Conservation (phyloP, 371 early-diverging fungal species). For the Mucor mucedo region DNA sequence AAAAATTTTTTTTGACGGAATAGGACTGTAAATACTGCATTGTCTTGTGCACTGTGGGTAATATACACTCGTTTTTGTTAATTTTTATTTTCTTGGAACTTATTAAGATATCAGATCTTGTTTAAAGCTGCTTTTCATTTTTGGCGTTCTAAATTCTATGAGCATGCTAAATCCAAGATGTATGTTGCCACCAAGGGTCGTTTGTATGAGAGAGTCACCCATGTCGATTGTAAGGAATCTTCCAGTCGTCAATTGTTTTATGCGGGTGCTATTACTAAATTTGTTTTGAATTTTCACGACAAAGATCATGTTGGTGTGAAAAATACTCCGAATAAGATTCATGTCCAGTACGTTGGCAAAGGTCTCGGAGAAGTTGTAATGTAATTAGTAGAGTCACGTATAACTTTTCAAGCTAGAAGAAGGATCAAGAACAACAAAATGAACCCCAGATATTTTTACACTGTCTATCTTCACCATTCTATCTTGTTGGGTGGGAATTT, state of each 20-base stretch:
- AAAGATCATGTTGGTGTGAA: constrained; percentile 25
- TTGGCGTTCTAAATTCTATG: no score
- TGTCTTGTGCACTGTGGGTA: no score
- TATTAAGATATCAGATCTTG: no score
- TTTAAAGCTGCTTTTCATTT: constrained; percentile 9
- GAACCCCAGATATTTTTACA: not conserved
- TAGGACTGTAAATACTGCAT: no score
- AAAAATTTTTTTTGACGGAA: no score
- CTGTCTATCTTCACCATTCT: constrained; percentile 14
- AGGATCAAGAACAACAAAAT: constrained; percentile 5
- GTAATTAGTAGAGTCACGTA: not conserved
- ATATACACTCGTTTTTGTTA: no score
- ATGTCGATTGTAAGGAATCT: no score
- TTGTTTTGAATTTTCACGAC: constrained; percentile 11
- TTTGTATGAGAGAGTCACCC: constrained; percentile 7
- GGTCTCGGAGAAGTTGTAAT: no score
- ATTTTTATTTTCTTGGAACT: no score
- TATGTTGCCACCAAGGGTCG: constrained; percentile 4
- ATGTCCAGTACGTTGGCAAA: no score
- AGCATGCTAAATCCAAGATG: no score
- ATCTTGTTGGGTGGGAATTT: constrained; percentile 25
- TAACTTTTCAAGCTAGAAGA: constrained; percentile 14
- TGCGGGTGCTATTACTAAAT: not conserved
- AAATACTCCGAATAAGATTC: not conserved
- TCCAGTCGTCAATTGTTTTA: constrained; percentile 22